Base-by-base conservation (phyloP, 257 asterid species). In the Solanum etuberosum region DNA sequence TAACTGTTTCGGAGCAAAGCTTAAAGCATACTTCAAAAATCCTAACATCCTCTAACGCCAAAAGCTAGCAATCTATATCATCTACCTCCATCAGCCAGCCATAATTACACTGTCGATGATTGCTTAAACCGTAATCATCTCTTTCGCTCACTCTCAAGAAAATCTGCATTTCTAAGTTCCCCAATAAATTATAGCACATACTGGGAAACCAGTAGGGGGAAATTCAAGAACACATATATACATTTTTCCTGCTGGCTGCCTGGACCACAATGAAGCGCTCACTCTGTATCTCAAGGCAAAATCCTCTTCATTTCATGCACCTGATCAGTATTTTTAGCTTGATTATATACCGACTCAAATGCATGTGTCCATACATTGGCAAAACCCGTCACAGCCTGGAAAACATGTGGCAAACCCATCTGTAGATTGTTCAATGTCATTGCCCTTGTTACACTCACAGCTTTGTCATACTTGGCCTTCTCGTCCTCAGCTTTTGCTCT, bases 311-410 rank as follows among this genome's bases (percentile, higher is more conserved):
- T 90, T 78, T 90, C 90, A 68, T 93, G 94, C 86, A 90, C 89
- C 88, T 90, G 93, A 29, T 91, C 91, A 4, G 90, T 90, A 85
- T 87, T 90, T 61, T 94, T 94, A 25, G 94, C 94, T 90, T 93
- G 96, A 87, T 97, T 95, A 90, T 94, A 95, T 59, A 95, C 98
- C 0, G 97, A 91, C 88, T 97, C 98, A 67, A 95, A 96, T 23
- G 98, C 94, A 74, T 96, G 95, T 1, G 95, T 89, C 87, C 95
- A 97, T 85, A 94, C 97, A 25, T 92, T 96, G 42, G 99, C 96
- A 70, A 95, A 97, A 54, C 98, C 98, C 0, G 99, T 96, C 91
- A 95, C 91, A 9, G 99, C 99, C 93, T 96, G 99, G 87, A 97
- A 97, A 25, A 95, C 98, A 18, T 96, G 97, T 0, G 99, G 99